Evolutionary conservation across 2,329 filamentous ascomycete genomes (phyloP), one percentile per base, ranked within the genome.

Genomic region (Aureobasidium sp.): DNA sequence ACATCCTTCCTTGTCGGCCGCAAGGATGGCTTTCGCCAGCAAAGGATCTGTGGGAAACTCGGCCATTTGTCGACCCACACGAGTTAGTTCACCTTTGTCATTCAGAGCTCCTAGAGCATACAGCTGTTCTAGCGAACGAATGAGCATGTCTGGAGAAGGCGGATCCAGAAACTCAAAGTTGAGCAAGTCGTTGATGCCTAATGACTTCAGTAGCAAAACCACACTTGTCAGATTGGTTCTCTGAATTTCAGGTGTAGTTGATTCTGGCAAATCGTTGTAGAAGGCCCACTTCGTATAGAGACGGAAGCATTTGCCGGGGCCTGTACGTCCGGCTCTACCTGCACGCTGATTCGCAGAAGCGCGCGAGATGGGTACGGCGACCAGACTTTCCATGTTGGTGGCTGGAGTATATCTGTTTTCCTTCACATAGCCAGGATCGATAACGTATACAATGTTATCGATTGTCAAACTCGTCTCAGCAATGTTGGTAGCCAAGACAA

Each of bases 131-230:
- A 99, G 79, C 0, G 92, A 89, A 26, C 89, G 86, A 66, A 96
- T 96, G 36, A 99, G 84, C 0, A 92, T 90, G 70, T 97, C 91
- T 0, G 91, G 90, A 0, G 92, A 88, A 0, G 94, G 94, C 0
- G 92, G 88, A 68, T 97, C 93, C 86, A 97, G 92, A 69, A 96
- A 97, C 71, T 97, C 92, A 70, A 99, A 99, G 64, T 93, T 87
- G 6, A 99, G 83, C 0, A 99, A 80, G 69, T 97, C 89, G 71
- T 96, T 91, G 73, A 99, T 95, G 10, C 92, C 92, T 0, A 97
- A 81, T 0, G 89, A 90, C 71, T 96, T 97, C 9, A 99, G 79
- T 65, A 92, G 85, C 27, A 99, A 77, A 1, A 97, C 90, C 0
- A 95, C 87, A 24, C 86, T 83, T 68, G 89, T 93, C 12, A 99